phyloP scores from a whole-genome alignment of 306 rosid genomes.

The Begonia fuchsioides region DNA sequence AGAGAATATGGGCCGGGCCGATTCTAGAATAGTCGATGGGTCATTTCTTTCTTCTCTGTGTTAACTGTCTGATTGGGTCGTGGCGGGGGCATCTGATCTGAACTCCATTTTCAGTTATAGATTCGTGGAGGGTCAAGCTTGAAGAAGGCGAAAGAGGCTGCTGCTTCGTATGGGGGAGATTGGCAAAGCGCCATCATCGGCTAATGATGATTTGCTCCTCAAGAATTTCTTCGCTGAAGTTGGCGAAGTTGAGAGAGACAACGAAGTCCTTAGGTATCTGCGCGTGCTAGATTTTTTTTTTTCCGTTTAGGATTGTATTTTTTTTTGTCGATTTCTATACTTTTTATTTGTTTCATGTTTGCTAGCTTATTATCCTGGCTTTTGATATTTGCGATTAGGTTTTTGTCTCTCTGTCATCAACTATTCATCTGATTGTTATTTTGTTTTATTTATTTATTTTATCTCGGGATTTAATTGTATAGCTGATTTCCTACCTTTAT shows the following conservation, averaged over 20 bases:
- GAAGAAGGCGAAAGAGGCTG: not conserved
- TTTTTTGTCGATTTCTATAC: no score
- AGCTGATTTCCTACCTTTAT: no score
- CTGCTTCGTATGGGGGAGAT: slow-evolving; percentile 8
- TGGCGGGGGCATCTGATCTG: no score
- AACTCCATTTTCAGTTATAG: no score
- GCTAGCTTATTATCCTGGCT: not conserved
- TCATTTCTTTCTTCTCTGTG: no score
- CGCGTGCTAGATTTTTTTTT: slow-evolving; percentile 1
- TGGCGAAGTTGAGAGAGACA: slow-evolving; percentile 96
- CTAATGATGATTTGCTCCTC: slow-evolving; percentile 80
- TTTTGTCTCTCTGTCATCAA: not conserved
- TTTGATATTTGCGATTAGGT: slow-evolving; percentile 2
- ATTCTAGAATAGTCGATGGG: no score
- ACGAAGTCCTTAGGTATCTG: slow-evolving; percentile 65
- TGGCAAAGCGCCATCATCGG: slow-evolving; percentile 10
- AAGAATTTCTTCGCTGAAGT: slow-evolving; percentile 91
- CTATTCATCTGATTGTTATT: not conserved
- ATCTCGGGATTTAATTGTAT: no score
- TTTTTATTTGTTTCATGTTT: not conserved
- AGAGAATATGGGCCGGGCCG: no score
- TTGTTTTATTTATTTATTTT: not conserved
- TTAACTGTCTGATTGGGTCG: no score
- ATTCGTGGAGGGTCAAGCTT: not conserved
- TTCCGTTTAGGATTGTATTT: not conserved